Evolutionary conservation across 2,329 filamentous ascomycete species (phyloP).

Genomic region (Chalaropsis ovoidea): DNA sequence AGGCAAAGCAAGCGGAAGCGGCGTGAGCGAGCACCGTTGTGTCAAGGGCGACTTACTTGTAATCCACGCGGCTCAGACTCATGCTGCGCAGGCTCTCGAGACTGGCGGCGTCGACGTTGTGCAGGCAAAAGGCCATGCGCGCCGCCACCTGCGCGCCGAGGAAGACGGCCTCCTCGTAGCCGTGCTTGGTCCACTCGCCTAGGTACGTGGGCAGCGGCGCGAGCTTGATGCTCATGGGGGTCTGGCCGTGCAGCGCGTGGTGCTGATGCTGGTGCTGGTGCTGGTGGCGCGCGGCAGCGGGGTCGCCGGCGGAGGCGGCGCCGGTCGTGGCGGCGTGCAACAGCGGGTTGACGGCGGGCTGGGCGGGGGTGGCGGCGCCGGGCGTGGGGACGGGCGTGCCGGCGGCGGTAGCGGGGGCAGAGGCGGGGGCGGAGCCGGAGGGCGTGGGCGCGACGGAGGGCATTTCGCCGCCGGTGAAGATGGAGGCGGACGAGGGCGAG

Average conservation of each 20-base stretch:
- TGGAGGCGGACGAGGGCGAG: constrained; percentile 84
- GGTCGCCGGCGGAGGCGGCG: constrained; percentile 41
- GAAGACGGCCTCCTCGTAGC: constrained; percentile 73
- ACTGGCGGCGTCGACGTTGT: constrained; percentile 46
- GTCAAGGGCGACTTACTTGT: too few relatives aligned
- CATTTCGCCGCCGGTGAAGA: constrained; percentile 72
- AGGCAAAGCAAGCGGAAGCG: neutral
- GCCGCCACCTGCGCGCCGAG: constrained; percentile 80
- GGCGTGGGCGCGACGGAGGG: constrained; percentile 90
- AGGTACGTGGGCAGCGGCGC: constrained; percentile 74
- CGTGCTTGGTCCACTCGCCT: constrained; percentile 76
- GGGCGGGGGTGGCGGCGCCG: constrained; percentile 43
- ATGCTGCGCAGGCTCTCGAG: constrained; percentile 46
- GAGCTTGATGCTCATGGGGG: constrained; percentile 73
- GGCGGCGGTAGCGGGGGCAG: constrained; percentile 61
- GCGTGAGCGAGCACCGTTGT: too few relatives aligned
- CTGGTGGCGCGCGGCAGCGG: too few relatives aligned
- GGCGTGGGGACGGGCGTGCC: constrained; percentile 59
- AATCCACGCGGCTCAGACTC: constrained; percentile 50
- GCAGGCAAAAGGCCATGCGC: constrained; percentile 48
- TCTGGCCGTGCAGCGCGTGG: constrained; percentile 52
- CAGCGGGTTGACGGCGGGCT: constrained; percentile 65
- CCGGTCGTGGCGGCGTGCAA: constrained; percentile 82
- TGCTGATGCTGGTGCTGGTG: constrained; percentile 32
- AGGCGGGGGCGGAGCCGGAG: constrained; percentile 88